Evolutionary conservation across 179 eudicot species (phyloP), one percentile per base, ranked within the genome.

Genomic region (Beta macrorhiza): DNA sequence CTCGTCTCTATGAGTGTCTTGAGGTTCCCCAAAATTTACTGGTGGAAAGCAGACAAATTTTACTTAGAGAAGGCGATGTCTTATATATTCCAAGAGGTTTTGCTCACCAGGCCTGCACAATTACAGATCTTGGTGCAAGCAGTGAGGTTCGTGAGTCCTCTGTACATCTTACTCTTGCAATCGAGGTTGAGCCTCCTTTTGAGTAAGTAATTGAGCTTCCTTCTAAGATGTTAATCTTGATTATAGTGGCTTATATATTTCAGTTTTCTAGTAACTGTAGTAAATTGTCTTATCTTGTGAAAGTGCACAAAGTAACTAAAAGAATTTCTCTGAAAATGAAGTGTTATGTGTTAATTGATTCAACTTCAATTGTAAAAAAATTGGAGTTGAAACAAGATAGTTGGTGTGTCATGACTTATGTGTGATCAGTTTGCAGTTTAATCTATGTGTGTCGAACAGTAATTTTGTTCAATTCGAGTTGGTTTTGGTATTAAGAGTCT

Each of bases 111-210:
- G 98, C 98, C 42, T 82, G 84, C 65, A 94, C 98, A 13, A 45
- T 78, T 78, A 22, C 70, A 65, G 87, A 80, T 76, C 78, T 65
- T 55, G 84, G 83, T 76, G 84, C 80, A 67, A 78, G 74, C 51
- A 78, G 76, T 68, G 76, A 74, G 10, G 81, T 58, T 76, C 70
- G 73, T 51, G 86, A 76, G 19, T 89, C 87, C 75, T 94, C 98
- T 59, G 84, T 91, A 61, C 98, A 94, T 89, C 87, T 94, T 69
- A 94, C 98, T 25, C 91, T 94, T 64, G 90, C 91, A 76, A 77
- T 94, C 76, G 98, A 93, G 85, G 89, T 93, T 79, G 97, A 90
- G 88, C 91, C 93, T 85, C 97, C 98, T 64, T 94, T 94, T 84
- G 94, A 89, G 98, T 94, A 90, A 93, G 98, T 88, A 77, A 45